These are phyloP conservation scores for Mucor irregularis DNA, from an alignment of 371 early-diverging fungal genomes.

Conservation along the genomic window DNA sequence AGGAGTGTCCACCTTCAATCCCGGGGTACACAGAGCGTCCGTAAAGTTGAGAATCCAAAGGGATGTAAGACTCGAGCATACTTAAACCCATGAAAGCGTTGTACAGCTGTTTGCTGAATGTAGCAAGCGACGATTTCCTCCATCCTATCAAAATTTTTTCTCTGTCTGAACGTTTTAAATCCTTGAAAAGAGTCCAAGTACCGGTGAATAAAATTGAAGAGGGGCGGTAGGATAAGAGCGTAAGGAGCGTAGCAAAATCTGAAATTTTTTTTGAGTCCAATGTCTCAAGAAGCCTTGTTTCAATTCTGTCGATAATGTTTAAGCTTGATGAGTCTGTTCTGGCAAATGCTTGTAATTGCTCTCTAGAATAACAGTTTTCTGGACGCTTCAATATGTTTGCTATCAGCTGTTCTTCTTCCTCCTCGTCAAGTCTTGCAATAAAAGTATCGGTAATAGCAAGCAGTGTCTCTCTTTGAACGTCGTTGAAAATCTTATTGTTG, in stretches of 20 bases:
- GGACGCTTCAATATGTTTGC: too few species aligned
- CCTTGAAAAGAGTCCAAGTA: neutral
- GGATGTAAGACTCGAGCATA: neutral
- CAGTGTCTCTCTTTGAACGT: too few species aligned
- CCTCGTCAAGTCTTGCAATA: too few species aligned
- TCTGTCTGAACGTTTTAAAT: neutral
- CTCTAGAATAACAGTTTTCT: too few species aligned
- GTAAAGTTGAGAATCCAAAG: slow-evolving; percentile 31
- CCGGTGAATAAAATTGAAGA: slow-evolving; percentile 7
- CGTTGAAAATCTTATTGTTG: too few species aligned
- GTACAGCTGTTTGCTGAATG: neutral
- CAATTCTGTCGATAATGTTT: slow-evolving; percentile 2
- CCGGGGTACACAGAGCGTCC: neutral
- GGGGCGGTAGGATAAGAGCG: neutral
- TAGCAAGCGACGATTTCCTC: slow-evolving; percentile 12
- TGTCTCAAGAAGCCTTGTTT: neutral
- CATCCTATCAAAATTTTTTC: slow-evolving; percentile 5
- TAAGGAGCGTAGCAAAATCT: neutral
- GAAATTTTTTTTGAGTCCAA: neutral
- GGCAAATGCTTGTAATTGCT: too few species aligned
- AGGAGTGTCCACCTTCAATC: neutral
- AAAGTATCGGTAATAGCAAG: too few species aligned
- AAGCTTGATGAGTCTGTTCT: slow-evolving; percentile 1
- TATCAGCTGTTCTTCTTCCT: too few species aligned
- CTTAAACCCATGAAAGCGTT: neutral